Percentiles rank a stretch among this genome's conserved stretches.
Conservation (phyloP, 345 rosid genomes). For the Linum tenue region DNA sequence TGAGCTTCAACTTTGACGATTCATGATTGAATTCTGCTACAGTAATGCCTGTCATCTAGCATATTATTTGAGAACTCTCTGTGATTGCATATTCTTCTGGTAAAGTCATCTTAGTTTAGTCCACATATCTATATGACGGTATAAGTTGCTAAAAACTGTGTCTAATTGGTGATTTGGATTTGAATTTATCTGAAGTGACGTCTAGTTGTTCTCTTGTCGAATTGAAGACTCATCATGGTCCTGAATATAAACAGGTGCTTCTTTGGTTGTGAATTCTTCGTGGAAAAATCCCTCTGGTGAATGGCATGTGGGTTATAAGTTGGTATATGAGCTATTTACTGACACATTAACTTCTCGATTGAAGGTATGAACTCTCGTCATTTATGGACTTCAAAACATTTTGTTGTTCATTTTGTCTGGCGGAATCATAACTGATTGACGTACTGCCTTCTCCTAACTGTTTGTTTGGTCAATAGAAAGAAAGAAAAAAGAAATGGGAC, state of each 20-base stretch:
- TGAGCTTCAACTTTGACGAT: too few species aligned
- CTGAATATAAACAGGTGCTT: constrained; percentile 36
- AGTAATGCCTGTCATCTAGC: too few species aligned
- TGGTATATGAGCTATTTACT: constrained; percentile 74
- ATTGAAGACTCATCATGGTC: not conserved
- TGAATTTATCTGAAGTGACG: constrained; percentile 6
- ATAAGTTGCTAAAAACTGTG: not conserved
- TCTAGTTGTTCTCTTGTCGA: not conserved
- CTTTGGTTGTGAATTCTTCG: constrained; percentile 62
- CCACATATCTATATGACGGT: too few species aligned
- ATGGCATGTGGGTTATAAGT: constrained; percentile 89
- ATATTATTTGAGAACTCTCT: not conserved
- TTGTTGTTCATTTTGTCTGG: not conserved
- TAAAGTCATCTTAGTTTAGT: not conserved
- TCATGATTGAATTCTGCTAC: too few species aligned
- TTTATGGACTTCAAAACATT: not conserved
- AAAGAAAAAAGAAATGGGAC: constrained; percentile 82
- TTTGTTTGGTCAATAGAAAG: constrained; percentile 40
- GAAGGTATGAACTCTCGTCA: constrained; percentile 38
- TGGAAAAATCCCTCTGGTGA: constrained; percentile 93
- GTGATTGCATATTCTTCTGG: not conserved
- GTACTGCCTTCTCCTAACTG: not conserved
- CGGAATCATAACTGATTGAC: not conserved
- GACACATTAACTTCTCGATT: constrained; percentile 58
- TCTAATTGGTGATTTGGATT: not conserved